Evolutionary conservation across 1,139 yeast genomes (phyloP).

Genomic region (Candida tetrigidarum): DNA sequence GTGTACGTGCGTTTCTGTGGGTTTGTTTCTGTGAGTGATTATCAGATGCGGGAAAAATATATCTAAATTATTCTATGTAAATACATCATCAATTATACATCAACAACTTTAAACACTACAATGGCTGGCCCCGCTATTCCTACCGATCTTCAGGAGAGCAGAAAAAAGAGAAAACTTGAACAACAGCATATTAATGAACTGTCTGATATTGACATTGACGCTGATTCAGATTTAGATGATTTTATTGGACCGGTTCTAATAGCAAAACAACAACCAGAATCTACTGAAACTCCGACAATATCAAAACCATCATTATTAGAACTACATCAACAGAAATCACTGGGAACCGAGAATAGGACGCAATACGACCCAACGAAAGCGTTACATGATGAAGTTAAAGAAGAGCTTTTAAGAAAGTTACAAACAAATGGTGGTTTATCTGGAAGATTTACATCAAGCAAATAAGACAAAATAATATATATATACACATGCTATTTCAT

Average conservation of each 20-base stretch:
- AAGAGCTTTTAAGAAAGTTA: slow-evolving; percentile 19
- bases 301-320: slow-evolving; percentile 16
- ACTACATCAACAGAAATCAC: slow-evolving; percentile 17
- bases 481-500: not conserved
- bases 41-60: too few relatives aligned
- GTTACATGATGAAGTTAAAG: slow-evolving; percentile 20
- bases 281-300: not conserved
- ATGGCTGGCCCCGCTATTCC: slow-evolving; percentile 6
- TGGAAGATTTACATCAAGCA: slow-evolving; percentile 18
- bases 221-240: slow-evolving; percentile 13
- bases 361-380: slow-evolving; percentile 18
- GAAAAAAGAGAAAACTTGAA: slow-evolving; percentile 5
- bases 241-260: slow-evolving; percentile 13
- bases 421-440: slow-evolving; percentile 18
- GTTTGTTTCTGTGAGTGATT: too few relatives aligned
- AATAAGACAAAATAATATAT: not conserved
- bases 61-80: too few relatives aligned
- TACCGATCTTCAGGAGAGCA: not conserved
- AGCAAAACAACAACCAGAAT: not conserved
- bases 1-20: too few relatives aligned
- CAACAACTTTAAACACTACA: not conserved
- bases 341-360: slow-evolving; percentile 11
- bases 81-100: not conserved
- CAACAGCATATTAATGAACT: not conserved
- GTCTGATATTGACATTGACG: slow-evolving; percentile 4